These are phyloP conservation scores for Gloeostereum incarnatum DNA, from an alignment of 768 basidiomycete genomes.

Conservation along the genomic window DNA sequence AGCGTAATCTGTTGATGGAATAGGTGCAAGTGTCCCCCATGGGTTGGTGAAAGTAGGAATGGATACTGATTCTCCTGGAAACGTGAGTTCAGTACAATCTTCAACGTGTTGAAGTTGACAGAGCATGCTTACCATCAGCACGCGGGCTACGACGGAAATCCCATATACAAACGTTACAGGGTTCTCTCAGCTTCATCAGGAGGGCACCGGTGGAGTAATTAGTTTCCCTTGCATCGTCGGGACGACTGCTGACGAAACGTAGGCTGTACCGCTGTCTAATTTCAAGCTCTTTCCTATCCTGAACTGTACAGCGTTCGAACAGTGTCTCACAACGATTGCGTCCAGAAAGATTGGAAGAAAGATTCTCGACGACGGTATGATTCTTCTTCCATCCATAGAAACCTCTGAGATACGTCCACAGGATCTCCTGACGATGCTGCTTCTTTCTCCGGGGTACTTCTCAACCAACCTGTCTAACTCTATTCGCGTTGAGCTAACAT, in stretches of 20 bases:
- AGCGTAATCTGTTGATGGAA: neutral
- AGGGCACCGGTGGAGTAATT: conserved; percentile 51
- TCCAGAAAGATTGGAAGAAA: conserved; percentile 38
- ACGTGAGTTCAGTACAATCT: conserved; percentile 29
- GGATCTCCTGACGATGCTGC: conserved; percentile 46
- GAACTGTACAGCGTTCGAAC: conserved; percentile 37
- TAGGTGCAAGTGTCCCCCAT: conserved; percentile 56
- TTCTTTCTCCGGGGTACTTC: conserved; percentile 61
- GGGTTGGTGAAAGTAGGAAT: conserved; percentile 65
- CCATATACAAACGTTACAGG: conserved; percentile 32
- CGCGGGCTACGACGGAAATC: conserved; percentile 28
- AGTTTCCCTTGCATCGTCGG: neutral
- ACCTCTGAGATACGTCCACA: neutral
- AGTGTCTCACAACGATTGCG: conserved; percentile 38
- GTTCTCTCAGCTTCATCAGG: conserved; percentile 55
- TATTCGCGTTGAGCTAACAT: conserved; percentile 50
- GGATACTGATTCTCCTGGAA: conserved; percentile 58
- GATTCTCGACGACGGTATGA: conserved; percentile 38
- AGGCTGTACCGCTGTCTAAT: conserved; percentile 47
- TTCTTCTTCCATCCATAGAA: neutral
- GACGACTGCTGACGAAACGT: neutral
- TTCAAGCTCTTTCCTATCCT: conserved; percentile 54
- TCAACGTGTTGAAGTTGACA: no score
- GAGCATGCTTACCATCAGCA: conserved; percentile 14
- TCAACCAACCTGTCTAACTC: conserved; percentile 51